Evolutionary conservation across 2,329 filamentous ascomycete genomes (phyloP).

Genomic region (Ramichloridium luteum): DNA sequence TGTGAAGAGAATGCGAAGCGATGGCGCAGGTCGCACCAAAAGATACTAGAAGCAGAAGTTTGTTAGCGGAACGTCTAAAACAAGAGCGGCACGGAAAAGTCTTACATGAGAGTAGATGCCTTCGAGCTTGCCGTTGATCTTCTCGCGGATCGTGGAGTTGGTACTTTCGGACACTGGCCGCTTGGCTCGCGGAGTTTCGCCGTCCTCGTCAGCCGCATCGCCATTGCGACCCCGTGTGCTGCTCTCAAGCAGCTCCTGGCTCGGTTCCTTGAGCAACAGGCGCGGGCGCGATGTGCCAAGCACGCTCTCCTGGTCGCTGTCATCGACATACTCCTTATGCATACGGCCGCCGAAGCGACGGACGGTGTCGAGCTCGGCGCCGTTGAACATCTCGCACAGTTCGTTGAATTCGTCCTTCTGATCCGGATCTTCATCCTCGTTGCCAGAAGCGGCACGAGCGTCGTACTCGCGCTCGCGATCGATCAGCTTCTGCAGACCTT

Average conservation of each 20-base stretch:
- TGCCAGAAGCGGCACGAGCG: slow-evolving; percentile 19
- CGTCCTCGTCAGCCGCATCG: no score
- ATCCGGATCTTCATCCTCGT: slow-evolving; percentile 24
- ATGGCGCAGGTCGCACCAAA: slow-evolving; percentile 35
- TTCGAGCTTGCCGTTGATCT: slow-evolving; percentile 31
- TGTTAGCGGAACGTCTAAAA: no score
- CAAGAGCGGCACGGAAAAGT: slow-evolving; percentile 1
- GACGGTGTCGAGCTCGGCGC: slow-evolving; percentile 52
- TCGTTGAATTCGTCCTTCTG: slow-evolving; percentile 53
- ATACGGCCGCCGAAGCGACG: slow-evolving; percentile 51
- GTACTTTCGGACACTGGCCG: slow-evolving; percentile 7
- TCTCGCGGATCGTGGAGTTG: slow-evolving; percentile 11
- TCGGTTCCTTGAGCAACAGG: slow-evolving; percentile 38
- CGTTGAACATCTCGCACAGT: slow-evolving; percentile 58
- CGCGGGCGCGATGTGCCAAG: slow-evolving; percentile 30
- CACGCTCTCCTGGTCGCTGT: slow-evolving; percentile 32
- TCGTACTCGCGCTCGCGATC: slow-evolving; percentile 22
- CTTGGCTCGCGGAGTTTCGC: no score
- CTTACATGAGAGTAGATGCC: slow-evolving; percentile 48
- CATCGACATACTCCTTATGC: slow-evolving; percentile 42
- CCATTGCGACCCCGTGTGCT: slow-evolving; percentile 12
- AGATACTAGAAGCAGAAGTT: slow-evolving; percentile 35
- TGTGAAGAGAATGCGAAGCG: slow-evolving; percentile 38
- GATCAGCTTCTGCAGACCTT: slow-evolving; percentile 39
- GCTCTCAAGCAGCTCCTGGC: slow-evolving; percentile 20